phyloP scores from a whole-genome alignment of 306 rosid species.

The Abrus pulchellus region DNA sequence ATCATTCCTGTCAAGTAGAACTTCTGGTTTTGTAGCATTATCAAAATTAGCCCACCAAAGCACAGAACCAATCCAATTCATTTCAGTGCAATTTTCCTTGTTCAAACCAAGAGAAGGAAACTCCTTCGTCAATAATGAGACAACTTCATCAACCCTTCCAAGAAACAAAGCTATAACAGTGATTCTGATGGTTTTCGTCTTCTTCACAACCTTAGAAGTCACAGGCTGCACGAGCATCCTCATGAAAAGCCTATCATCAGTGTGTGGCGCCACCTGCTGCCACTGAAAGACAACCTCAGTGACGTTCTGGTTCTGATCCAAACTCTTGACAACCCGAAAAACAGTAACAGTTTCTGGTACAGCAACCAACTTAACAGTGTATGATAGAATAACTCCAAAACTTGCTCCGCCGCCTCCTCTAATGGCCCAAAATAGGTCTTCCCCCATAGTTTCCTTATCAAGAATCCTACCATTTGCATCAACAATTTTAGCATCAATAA shows the following conservation, averaged over 20 bases:
- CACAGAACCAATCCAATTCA: conserved; percentile 64
- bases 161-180: conserved; percentile 59
- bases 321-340: conserved; percentile 51
- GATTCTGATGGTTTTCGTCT: conserved; percentile 52
- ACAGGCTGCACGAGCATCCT: conserved; percentile 68
- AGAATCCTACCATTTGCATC: conserved; percentile 71
- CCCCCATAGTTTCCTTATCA: conserved; percentile 71
- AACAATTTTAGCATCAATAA: conserved; percentile 74
- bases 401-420: conserved; percentile 86
- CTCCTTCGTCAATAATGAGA: conserved; percentile 52
- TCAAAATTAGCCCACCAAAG: conserved; percentile 51
- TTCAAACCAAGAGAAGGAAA: conserved; percentile 64
- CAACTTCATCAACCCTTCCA: conserved; percentile 60
- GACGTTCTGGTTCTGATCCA: conserved; percentile 59
- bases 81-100: conserved; percentile 60
- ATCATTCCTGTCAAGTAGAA: conserved; percentile 43
- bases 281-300: conserved; percentile 72
- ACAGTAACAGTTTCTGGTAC: conserved; percentile 71
- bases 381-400: conserved; percentile 77
- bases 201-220: conserved; percentile 55
- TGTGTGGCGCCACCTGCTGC: conserved; percentile 68
- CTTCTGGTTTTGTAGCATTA: conserved; percentile 45
- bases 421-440: conserved; percentile 87
- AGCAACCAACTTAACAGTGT: conserved; percentile 59
- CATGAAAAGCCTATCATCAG: conserved; percentile 64